A percentile compares a stretch with the other conserved stretches of the same genome.
Conservation (phyloP, 169 alveolate species). For the Plasmodium falciparum region DNA sequence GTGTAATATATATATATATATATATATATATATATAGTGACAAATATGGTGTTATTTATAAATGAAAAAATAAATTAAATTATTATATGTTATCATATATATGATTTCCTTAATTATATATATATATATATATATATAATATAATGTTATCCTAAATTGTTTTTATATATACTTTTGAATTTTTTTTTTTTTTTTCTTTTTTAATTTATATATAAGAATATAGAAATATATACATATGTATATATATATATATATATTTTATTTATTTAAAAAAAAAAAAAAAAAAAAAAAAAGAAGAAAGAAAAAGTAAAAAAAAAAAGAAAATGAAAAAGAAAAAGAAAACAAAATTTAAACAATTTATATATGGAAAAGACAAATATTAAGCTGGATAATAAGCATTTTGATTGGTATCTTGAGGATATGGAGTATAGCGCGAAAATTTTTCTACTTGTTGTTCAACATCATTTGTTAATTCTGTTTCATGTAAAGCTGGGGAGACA, state of each 20-base stretch:
- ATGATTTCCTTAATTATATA: background rate
- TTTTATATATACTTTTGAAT: background rate
- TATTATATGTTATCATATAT: background rate
- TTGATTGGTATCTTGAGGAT: slow-evolving; percentile 64
- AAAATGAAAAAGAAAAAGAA: background rate
- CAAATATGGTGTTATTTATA: slow-evolving; percentile 9
- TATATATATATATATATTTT: too few species aligned
- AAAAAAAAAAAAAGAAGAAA: too few species aligned
- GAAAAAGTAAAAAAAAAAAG: too few species aligned
- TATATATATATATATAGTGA: slow-evolving; percentile 10
- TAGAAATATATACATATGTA: background rate
- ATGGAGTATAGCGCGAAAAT: slow-evolving; percentile 89
- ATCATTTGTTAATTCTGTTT: slow-evolving; percentile 94
- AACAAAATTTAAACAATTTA: slow-evolving; percentile 73
- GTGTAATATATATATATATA: slow-evolving; percentile 18
- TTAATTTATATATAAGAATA: slow-evolving; percentile 3
- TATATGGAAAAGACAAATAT: slow-evolving; percentile 16
- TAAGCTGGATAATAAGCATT: slow-evolving; percentile 77
- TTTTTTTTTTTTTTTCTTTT: slow-evolving; percentile 10
- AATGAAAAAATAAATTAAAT: slow-evolving; percentile 59
- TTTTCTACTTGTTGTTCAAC: slow-evolving; percentile 95
- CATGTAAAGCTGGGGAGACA: slow-evolving; percentile 94
- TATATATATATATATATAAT: too few species aligned
- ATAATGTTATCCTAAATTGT: too few species aligned
- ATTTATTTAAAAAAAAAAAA: too few species aligned